phyloP scores from a whole-genome alignment of 768 basidiomycete genomes.

The Lactarius quietus region DNA sequence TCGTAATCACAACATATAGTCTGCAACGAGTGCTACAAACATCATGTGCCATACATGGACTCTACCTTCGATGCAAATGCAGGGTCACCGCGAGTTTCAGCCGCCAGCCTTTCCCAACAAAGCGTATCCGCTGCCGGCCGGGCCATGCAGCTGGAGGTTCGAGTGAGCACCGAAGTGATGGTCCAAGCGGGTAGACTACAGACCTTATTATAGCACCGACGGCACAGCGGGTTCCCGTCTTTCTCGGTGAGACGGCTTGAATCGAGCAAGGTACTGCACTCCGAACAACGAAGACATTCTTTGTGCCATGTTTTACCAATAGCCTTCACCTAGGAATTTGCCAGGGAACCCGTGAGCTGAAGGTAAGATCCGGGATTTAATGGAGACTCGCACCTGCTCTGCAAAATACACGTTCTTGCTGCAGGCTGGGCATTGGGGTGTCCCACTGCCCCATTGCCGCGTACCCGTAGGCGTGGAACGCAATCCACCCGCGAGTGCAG shows the following conservation, averaged over 20 bases:
- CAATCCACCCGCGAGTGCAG: slow-evolving; percentile 41
- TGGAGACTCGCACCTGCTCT: slow-evolving; percentile 54
- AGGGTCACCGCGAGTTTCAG: slow-evolving; percentile 26
- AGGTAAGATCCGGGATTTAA: neutral
- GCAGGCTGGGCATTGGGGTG: slow-evolving; percentile 66
- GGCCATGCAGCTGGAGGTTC: slow-evolving; percentile 57
- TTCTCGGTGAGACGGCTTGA: slow-evolving; percentile 71
- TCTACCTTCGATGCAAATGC: neutral
- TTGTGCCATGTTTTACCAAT: slow-evolving; percentile 81
- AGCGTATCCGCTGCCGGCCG: slow-evolving; percentile 74
- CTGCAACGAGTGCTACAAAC: slow-evolving; percentile 12
- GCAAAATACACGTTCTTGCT: slow-evolving; percentile 80
- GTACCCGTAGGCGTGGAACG: slow-evolving; percentile 31
- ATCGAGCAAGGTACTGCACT: slow-evolving; percentile 66
- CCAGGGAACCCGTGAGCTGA: too few relatives aligned
- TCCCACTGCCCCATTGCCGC: slow-evolving; percentile 50
- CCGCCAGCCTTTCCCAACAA: slow-evolving; percentile 52
- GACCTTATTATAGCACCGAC: slow-evolving; percentile 70
- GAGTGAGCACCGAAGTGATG: neutral
- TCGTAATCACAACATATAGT: slow-evolving; percentile 8
- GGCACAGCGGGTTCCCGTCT: slow-evolving; percentile 67
- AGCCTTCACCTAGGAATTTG: slow-evolving; percentile 58
- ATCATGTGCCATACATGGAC: slow-evolving; percentile 7
- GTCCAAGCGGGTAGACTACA: slow-evolving; percentile 8
- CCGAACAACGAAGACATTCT: slow-evolving; percentile 68